These are phyloP conservation scores for Omphalotus guepiniiformis DNA, from an alignment of 768 basidiomycete genomes.

Conservation along the genomic window DNA sequence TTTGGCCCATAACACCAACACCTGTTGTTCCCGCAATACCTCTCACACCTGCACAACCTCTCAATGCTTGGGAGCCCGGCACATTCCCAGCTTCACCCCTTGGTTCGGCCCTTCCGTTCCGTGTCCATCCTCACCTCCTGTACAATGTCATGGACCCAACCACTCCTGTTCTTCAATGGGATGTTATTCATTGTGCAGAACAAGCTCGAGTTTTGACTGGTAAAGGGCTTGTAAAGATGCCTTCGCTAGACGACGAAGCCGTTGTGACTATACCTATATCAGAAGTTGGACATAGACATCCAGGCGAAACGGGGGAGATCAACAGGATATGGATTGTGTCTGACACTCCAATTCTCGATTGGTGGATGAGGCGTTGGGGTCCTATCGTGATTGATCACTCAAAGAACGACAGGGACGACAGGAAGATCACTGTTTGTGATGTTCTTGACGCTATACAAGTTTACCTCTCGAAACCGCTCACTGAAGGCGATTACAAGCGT, in stretches of 20 bases:
- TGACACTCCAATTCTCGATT: slow-evolving; percentile 32
- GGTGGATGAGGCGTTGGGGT: slow-evolving; percentile 47
- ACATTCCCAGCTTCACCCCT: neutral
- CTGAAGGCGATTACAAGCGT: slow-evolving; percentile 25
- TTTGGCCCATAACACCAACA: no score
- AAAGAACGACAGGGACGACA: no score
- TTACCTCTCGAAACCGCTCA: slow-evolving; percentile 44
- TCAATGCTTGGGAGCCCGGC: slow-evolving; percentile 1
- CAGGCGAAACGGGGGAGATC: neutral
- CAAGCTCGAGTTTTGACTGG: slow-evolving; percentile 29
- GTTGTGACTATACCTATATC: slow-evolving; percentile 21
- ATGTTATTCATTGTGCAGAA: slow-evolving; percentile 34
- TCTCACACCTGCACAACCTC: neutral
- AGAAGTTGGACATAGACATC: neutral
- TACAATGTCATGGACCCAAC: slow-evolving; percentile 35
- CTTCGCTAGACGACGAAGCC: slow-evolving; percentile 29
- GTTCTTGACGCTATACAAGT: slow-evolving; percentile 44
- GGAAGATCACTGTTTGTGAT: slow-evolving; percentile 42
- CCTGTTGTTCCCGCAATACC: neutral
- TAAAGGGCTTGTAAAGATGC: slow-evolving; percentile 22
- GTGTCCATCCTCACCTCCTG: slow-evolving; percentile 23
- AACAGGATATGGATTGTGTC: slow-evolving; percentile 33
- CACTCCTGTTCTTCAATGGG: slow-evolving; percentile 37
- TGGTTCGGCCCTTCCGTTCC: slow-evolving; percentile 13
- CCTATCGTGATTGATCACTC: slow-evolving; percentile 38